These are phyloP conservation scores for Phialemoniopsis sp. DNA, from an alignment of 2,329 filamentous ascomycete genomes.

Conservation along the genomic window DNA sequence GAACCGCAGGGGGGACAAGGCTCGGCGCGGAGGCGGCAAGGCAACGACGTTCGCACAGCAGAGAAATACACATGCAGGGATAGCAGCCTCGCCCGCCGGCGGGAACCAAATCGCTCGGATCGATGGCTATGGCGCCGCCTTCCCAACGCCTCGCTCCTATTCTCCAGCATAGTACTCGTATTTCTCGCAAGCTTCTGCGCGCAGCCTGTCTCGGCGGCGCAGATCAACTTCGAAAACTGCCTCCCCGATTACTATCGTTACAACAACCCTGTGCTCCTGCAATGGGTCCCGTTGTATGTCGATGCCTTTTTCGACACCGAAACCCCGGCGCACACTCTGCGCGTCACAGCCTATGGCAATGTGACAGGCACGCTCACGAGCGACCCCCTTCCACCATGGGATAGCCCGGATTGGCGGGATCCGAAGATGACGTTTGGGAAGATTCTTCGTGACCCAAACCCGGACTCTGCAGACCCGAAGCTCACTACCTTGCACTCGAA, in stretches of 20 bases:
- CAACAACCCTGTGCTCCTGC: conserved; percentile 57
- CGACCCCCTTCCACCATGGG: conserved; percentile 53
- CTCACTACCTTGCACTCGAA: conserved; percentile 70
- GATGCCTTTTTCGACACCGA: conserved; percentile 68
- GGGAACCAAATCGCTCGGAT: too few relatives aligned
- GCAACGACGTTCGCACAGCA: too few relatives aligned
- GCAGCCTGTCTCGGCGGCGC: conserved; percentile 54
- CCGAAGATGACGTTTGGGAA: conserved; percentile 64
- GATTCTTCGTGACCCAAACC: conserved; percentile 61
- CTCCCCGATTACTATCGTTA: conserved; percentile 56
- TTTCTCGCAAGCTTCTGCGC: conserved; percentile 32
- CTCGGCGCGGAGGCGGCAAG: too few relatives aligned
- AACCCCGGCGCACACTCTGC: conserved; percentile 59
- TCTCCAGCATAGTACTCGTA: conserved; percentile 24
- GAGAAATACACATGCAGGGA: too few relatives aligned
- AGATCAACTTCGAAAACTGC: conserved; percentile 82
- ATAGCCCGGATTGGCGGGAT: conserved; percentile 60
- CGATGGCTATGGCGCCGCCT: too few relatives aligned
- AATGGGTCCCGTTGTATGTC: conserved; percentile 74
- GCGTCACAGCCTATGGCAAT: conserved; percentile 84
- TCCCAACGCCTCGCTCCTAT: too few relatives aligned
- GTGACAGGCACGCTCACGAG: conserved; percentile 68
- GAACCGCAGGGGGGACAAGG: too few relatives aligned
- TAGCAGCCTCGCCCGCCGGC: too few relatives aligned
- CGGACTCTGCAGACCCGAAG: conserved; percentile 39